Percentiles rank a stretch among this genome's conserved stretches.
phyloP scores from a whole-genome alignment of 2,329 filamentous ascomycete species.

The Pochonia chlamydosporia region DNA sequence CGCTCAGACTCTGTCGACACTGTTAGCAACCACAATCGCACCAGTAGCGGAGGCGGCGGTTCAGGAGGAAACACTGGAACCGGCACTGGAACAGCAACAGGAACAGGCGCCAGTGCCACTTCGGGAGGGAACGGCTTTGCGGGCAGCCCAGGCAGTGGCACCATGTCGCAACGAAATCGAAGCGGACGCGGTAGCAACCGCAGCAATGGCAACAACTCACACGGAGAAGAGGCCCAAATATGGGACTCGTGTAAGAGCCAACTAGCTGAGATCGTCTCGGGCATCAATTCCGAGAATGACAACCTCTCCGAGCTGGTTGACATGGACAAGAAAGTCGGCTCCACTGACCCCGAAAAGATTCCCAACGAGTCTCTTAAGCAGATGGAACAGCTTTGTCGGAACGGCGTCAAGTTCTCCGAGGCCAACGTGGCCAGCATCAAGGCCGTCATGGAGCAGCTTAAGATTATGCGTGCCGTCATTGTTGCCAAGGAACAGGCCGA shows the following conservation, averaged over 20 bases:
- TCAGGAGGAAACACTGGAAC: not conserved
- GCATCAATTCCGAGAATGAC: constrained; percentile 37
- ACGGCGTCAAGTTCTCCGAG: constrained; percentile 35
- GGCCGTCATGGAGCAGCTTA: constrained; percentile 34
- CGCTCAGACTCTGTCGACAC: constrained; percentile 7
- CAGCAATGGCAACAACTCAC: constrained; percentile 33
- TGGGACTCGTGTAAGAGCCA: constrained; percentile 36
- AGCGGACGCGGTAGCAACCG: constrained; percentile 38
- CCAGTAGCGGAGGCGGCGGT: constrained; percentile 13
- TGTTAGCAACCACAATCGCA: constrained; percentile 9
- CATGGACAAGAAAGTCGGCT: constrained; percentile 35
- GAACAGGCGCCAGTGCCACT: not conserved
- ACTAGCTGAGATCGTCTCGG: constrained; percentile 31
- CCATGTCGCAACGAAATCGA: constrained; percentile 39
- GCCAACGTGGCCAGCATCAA: constrained; percentile 30
- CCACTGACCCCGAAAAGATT: constrained; percentile 31
- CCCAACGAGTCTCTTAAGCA: constrained; percentile 31
- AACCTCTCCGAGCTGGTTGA: constrained; percentile 32
- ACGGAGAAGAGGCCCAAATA: constrained; percentile 37
- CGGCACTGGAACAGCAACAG: not conserved
- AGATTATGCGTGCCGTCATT: constrained; percentile 35
- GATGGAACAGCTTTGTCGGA: constrained; percentile 37
- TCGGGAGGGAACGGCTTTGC: not conserved
- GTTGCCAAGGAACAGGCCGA: constrained; percentile 37
- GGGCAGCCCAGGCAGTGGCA: constrained; percentile 2